Evolutionary conservation across 2,329 filamentous ascomycete species (phyloP), one percentile per base, ranked within the genome.

Genomic region (Mariannaea sp.): DNA sequence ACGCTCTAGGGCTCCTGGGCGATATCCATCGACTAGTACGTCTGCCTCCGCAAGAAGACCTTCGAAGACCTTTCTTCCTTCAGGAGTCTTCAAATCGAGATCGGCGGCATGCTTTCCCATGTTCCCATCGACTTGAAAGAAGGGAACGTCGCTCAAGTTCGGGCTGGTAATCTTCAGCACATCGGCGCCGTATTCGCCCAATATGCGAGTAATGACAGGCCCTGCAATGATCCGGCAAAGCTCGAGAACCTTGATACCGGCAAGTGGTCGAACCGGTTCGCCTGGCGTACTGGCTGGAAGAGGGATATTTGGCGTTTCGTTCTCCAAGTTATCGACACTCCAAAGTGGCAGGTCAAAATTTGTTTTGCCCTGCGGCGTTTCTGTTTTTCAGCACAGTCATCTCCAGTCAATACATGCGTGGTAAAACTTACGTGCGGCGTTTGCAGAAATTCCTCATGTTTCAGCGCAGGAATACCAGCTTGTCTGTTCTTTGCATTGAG

Each of bases 191-290:
- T 90, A 87, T 57, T 89, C 88, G n/a, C 85, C 87, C 0, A 92
- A 78, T 2, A 85, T 85, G 24, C 87, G 82, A 3, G 84, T 84
- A 59, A 91, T 85, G 4, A 85, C 83, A n/a, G 88, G 88, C 0
- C 87, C 88, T 3, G 88, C 88, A 58, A 92, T 90, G 64, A 91
- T 85, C 33, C 88, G 84, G 65, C 87, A 89, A 24, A 92, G 73
- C 66, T 92, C 89, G 5, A 92, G 78, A 5, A 92, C 87, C 59
- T 86, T 87, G 68, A 91, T 78, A 0, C 88, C 88, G 65, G 77
- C 54, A 74, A 84, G 62, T 61, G 74, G 70, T 9, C 71, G 70
- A 6, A 49, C 56, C 12, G 60, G 47, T 3, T 57, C 14, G 2
- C 42, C 58, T 2, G 59, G 54, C 3, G 58, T 40, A 1, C 17